These are phyloP conservation scores for Venturia aucupariae DNA, from an alignment of 2,329 filamentous ascomycete species.

Conservation along the genomic window DNA sequence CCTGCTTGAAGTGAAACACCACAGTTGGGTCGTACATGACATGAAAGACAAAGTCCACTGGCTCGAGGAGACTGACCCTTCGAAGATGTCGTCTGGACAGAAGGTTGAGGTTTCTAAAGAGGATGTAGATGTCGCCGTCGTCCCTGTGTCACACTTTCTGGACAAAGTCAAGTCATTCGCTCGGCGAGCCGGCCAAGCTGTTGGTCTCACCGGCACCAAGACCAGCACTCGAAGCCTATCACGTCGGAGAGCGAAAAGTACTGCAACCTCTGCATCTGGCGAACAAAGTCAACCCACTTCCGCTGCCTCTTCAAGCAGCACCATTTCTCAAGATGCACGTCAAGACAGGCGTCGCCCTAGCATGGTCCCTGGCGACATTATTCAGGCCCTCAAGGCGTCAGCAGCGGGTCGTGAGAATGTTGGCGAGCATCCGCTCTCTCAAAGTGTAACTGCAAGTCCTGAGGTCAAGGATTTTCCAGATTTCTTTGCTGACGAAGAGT, in stretches of 20 bases:
- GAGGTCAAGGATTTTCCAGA: constrained; percentile 34
- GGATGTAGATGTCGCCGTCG: constrained; percentile 83
- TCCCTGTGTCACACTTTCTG: constrained; percentile 72
- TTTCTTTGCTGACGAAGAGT: constrained; percentile 27
- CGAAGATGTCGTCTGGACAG: constrained; percentile 64
- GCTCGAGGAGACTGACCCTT: constrained; percentile 92
- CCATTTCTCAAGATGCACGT: constrained; percentile 45
- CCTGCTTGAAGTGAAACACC: constrained; percentile 83
- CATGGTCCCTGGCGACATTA: constrained; percentile 50
- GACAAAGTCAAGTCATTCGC: constrained; percentile 75
- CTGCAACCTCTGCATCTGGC: constrained; percentile 45
- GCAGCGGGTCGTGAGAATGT: constrained; percentile 26
- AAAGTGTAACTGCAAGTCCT: constrained; percentile 64
- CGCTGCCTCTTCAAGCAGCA: constrained; percentile 44
- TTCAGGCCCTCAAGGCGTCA: constrained; percentile 40
- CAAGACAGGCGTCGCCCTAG: constrained; percentile 33
- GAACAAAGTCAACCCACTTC: constrained; percentile 39
- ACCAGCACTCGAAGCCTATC: constrained; percentile 25
- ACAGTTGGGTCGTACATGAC: constrained; percentile 80
- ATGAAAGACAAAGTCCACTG: constrained; percentile 66
- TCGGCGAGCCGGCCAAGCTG: constrained; percentile 49
- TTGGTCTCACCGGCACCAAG: constrained; percentile 39
- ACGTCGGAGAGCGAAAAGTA: constrained; percentile 48
- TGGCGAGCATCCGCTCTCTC: constrained; percentile 62
- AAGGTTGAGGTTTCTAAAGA: constrained; percentile 89